Conservation (phyloP, 148 eudicot genomes). For the Camellia sinensis region DNA sequence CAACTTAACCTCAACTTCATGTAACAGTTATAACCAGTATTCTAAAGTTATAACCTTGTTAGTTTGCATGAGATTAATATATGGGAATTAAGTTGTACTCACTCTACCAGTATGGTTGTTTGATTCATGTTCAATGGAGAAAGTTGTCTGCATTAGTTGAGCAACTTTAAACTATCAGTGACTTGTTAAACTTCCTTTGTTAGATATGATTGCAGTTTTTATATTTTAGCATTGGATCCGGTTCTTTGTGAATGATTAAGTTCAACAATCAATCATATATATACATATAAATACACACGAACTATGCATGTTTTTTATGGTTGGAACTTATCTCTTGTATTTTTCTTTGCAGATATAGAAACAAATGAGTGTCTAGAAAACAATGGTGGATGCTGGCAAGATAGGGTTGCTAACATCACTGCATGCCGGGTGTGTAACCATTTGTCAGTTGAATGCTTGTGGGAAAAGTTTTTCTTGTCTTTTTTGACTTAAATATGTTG, state of each 20-base stretch:
- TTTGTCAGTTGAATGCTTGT: neutral
- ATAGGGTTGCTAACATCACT: constrained; percentile 66
- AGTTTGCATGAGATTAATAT: neutral
- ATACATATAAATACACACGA: neutral
- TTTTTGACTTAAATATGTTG: constrained; percentile 10
- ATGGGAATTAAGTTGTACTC: neutral
- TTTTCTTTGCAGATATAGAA: constrained; percentile 57
- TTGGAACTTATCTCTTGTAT: neutral
- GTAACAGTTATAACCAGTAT: too few species aligned
- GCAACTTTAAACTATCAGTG: neutral
- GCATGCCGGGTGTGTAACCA: constrained; percentile 73
- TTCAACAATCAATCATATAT: neutral
- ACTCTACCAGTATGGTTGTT: neutral
- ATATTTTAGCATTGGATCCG: neutral
- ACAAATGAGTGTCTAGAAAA: constrained; percentile 84
- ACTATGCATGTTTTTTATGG: neutral
- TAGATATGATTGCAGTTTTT: neutral
- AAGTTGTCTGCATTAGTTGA: neutral
- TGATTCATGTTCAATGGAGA: neutral
- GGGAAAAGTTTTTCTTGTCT: neutral
- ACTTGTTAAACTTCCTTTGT: neutral
- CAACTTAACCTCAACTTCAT: too few species aligned
- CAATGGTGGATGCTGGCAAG: constrained; percentile 97
- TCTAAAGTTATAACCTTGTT: neutral
- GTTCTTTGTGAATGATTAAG: neutral